Evolutionary conservation across 164 flowering plant genomes (phyloP), one percentile per base, ranked within the genome.

Genomic region (Dillenia suffruticosa): DNA sequence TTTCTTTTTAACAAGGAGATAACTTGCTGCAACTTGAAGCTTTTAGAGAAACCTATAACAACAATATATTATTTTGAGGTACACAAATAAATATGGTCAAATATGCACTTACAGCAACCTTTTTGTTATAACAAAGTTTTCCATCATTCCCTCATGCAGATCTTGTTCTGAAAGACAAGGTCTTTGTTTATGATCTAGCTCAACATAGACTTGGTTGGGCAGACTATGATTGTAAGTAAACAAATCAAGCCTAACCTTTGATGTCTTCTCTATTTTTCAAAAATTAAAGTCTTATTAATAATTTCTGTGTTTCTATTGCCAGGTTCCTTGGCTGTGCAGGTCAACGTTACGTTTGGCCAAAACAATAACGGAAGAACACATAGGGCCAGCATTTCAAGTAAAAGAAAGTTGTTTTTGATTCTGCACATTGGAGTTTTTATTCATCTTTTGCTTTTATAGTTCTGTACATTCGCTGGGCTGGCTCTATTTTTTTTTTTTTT

Each of bases 201-300:
- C 76, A 75, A 52, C 96, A 91, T 65, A 79, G 91, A 49, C 73
- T 94, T 49, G 98, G 98, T 69, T 94, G 98, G 98, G 76, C 81
- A 9, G 77, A 76, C 66, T 89, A 91, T 49, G 84, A 91, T 57
- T 87, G 96, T 89, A 77, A 83, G 95, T 81, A 9, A 32, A 22
- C 51, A n/a, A 44, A 10, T 32, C 40, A 32, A 32, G 40, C 40
- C 10, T 40, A 5, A 16, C 61, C 15, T 12, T 46, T 12, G 12
- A 32, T 0, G 7, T 32, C 40, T 32, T 26, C 2, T 8, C n/a
- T 22, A 2, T 12, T 9, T 13, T 10, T 3, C 51, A 13, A 43
- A 32, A 32, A 10, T 54, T 10, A 26, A 48, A 24, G 47, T 46
- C 22, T 48, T 50, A 49, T 9, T 9, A 4, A 32, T 43, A 45